Base-by-base conservation (phyloP, 1,284 basidiomycete genomes). In the Papiliotrema fonsecae region DNA sequence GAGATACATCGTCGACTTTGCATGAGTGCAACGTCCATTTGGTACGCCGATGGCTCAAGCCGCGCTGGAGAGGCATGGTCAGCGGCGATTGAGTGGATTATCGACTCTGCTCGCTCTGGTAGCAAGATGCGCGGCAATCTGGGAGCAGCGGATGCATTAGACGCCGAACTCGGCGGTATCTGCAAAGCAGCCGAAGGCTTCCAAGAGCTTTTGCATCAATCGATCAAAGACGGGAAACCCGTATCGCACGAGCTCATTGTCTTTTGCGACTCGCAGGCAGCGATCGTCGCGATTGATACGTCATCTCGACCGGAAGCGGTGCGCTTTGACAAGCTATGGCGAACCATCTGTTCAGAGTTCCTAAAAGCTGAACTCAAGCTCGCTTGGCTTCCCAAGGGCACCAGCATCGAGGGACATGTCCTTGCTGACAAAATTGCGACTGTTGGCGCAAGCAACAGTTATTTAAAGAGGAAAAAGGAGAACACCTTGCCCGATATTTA, bases 51-150 rank as follows among this genome's bases (percentile, higher is more conserved):
- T 36, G 67, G 66, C 0, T 65, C 64, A 9, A 64, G 57, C n/a
- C 59, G 71, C 18, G 69, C 64, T 0, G 72, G 70, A 19, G 71
- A 72, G 58, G 69, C 65, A 2, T 74, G 72, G 72, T 70, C 57
- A 10, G 62, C 72, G 0, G 70, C 70, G 4, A 54, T 73, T 9
- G 69, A 74, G 51, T 74, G 72, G 72, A 62, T 65, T 19, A 52
- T 64, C 16, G 55, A 65, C 21, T 51, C 55, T 2, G 59, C 59
- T 26, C 58, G 56, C 44, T 69, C 67, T 0, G 69, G 69, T 6
- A 62, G 55, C 18, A 72, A 69, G 52, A 66, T 71, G 52, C 55
- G 72, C 34, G 66, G 61, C 2, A 61, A 60, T 38, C 55, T 69
- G 6, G 57, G 60, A 9, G 55, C 55, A n/a, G 64, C 58, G 4